phyloP scores from a whole-genome alignment of 768 basidiomycete species.

The Chalciporus chontae region DNA sequence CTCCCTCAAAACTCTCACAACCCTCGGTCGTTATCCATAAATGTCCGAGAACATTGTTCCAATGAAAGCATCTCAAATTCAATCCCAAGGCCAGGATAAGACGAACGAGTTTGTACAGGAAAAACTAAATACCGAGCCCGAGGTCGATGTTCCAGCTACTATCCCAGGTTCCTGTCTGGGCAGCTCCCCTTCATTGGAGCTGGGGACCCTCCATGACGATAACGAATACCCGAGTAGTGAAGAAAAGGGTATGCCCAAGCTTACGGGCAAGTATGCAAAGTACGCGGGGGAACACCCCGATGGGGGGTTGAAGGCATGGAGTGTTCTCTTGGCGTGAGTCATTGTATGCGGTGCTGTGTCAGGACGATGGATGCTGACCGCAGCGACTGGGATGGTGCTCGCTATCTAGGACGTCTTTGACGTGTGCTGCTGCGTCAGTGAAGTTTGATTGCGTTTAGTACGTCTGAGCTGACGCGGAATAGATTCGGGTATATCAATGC shows the following conservation, averaged over 20 bases:
- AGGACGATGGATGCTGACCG: neutral
- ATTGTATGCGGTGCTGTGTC: too few relatives aligned
- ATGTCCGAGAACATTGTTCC: neutral
- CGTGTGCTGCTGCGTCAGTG: conserved; percentile 40
- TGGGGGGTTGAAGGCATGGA: conserved; percentile 31
- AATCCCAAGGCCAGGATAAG: neutral
- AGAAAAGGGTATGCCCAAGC: conserved; percentile 4
- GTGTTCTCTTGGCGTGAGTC: conserved; percentile 27
- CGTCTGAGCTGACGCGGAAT: neutral
- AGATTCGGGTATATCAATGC: conserved; percentile 71
- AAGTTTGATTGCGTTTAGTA: neutral
- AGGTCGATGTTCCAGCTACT: too few relatives aligned
- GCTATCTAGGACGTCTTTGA: conserved; percentile 15
- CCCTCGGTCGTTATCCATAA: neutral
- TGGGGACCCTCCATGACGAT: conserved; percentile 13
- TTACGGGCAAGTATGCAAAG: conserved; percentile 14
- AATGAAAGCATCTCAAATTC: conserved; percentile 4
- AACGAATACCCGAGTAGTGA: neutral
- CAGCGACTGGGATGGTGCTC: neutral
- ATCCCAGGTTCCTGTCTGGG: neutral
- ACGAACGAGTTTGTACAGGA: neutral
- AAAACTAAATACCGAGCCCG: neutral
- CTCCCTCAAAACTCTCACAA: neutral
- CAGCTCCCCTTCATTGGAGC: neutral
- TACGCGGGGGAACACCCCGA: conserved; percentile 25